Evolutionary conservation across 2,329 filamentous ascomycete genomes (phyloP).

Genomic region (Bisporella sp.): DNA sequence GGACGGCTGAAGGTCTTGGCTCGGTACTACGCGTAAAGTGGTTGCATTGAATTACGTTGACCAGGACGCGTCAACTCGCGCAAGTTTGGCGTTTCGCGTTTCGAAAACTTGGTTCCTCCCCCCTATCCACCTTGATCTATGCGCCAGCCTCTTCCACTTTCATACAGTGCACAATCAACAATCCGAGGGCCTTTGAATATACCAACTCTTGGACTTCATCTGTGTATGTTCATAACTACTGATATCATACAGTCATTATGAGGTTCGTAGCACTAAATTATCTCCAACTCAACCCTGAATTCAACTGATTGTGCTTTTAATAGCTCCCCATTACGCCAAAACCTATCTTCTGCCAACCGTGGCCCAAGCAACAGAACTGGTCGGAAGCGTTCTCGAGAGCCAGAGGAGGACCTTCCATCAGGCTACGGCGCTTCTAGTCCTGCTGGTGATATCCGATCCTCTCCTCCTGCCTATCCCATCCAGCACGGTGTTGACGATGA

Average conservation of each 20-base stretch:
- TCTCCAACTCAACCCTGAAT: slow-evolving; percentile 15
- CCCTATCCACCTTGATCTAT: not conserved
- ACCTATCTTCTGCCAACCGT: slow-evolving; percentile 77
- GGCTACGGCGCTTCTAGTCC: slow-evolving; percentile 48
- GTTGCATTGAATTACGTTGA: too few relatives aligned
- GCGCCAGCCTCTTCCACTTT: slow-evolving; percentile 4
- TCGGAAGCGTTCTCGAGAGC: slow-evolving; percentile 59
- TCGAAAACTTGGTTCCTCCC: too few relatives aligned
- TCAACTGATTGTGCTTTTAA: slow-evolving; percentile 15
- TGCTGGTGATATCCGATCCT: slow-evolving; percentile 48
- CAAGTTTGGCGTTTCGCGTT: too few relatives aligned
- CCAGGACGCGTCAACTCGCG: too few relatives aligned
- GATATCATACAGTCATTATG: not conserved
- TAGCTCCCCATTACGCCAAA: slow-evolving; percentile 77
- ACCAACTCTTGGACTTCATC: too few relatives aligned
- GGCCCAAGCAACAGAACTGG: slow-evolving; percentile 46
- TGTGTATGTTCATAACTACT: too few relatives aligned
- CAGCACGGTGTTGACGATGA: slow-evolving; percentile 62
- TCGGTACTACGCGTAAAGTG: too few relatives aligned
- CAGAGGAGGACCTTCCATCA: slow-evolving; percentile 52
- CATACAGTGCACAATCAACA: not conserved
- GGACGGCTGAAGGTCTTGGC: too few relatives aligned
- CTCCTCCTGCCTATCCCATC: slow-evolving; percentile 54
- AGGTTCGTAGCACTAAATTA: slow-evolving; percentile 19
- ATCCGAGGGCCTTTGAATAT: too few relatives aligned